These are phyloP conservation scores for Botryococcus braunii DNA, from an alignment of 163 green algal genomes.

Conservation along the genomic window DNA sequence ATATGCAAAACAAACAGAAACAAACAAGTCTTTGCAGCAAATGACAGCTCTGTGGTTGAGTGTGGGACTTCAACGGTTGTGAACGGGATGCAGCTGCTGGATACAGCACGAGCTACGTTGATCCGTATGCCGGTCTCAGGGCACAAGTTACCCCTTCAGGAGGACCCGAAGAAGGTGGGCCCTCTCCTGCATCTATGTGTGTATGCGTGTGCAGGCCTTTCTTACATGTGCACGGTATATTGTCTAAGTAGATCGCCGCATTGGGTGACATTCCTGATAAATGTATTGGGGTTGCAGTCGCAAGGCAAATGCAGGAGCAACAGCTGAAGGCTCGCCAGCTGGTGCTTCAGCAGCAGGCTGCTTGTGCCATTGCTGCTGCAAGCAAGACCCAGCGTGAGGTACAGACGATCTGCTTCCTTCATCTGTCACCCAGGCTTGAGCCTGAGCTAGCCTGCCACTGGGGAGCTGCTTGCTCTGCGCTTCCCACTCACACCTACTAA, in stretches of 20 bases:
- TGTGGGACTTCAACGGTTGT: not conserved
- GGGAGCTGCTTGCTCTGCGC: no score
- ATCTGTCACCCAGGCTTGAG: not conserved
- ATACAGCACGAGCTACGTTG: slow-evolving; percentile 29
- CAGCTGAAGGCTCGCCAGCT: slow-evolving; percentile 68
- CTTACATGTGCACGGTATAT: not conserved
- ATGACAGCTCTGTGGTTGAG: not conserved
- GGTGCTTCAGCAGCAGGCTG: slow-evolving; percentile 77
- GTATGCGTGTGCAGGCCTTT: not conserved
- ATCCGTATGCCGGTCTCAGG: slow-evolving; percentile 36
- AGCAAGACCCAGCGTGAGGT: slow-evolving; percentile 78
- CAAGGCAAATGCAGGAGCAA: slow-evolving; percentile 72
- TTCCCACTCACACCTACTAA: no score
- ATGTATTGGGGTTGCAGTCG: slow-evolving; percentile 28
- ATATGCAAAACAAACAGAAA: no score
- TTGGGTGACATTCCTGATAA: not conserved
- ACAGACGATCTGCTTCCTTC: not conserved
- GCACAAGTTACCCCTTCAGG: slow-evolving; percentile 19
- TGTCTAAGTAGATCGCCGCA: no score
- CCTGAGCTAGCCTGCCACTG: no score
- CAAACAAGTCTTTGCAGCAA: slow-evolving; percentile 1
- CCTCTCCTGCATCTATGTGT: no score
- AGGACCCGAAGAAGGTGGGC: slow-evolving; percentile 33
- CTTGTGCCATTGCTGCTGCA: slow-evolving; percentile 53
- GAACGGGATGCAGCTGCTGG: slow-evolving; percentile 11